Percentiles rank a stretch among this genome's conserved stretches.
These are phyloP conservation scores for Bassia scoparia DNA, from an alignment of 148 eudicot species.

Conservation along the genomic window DNA sequence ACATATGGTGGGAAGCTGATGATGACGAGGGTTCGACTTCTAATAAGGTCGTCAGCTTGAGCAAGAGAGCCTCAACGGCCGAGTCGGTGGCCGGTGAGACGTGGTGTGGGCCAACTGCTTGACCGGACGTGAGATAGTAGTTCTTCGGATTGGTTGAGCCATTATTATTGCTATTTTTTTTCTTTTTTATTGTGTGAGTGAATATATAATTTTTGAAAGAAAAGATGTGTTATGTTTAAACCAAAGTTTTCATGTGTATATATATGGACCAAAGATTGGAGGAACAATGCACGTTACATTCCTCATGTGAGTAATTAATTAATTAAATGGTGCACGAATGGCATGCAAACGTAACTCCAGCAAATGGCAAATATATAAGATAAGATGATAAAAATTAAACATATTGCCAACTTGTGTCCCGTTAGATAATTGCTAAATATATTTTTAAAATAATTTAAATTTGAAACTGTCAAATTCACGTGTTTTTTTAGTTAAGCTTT, in stretches of 20 bases:
- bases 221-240: not conserved
- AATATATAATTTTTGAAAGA: not conserved
- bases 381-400: not conserved
- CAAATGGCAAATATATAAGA: not conserved
- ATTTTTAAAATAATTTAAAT: too few relatives aligned
- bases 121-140: slow-evolving; percentile 28
- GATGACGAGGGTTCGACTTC: not conserved
- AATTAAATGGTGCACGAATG: not conserved
- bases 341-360: not conserved
- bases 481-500: too few relatives aligned
- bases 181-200: too few relatives aligned
- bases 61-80: slow-evolving; percentile 14
- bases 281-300: not conserved
- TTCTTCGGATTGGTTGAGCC: slow-evolving; percentile 8
- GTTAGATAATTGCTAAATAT: too few relatives aligned
- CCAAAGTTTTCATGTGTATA: not conserved
- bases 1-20: slow-evolving; percentile 19
- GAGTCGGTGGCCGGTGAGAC: slow-evolving; percentile 13
- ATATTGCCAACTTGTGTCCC: too few relatives aligned
- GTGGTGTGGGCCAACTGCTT: slow-evolving; percentile 23
- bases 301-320: not conserved
- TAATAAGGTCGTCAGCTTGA: not conserved
- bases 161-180: not conserved
- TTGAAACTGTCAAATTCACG: too few relatives aligned
- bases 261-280: not conserved